Evolutionary conservation across 345 rosid species (phyloP), one percentile per base, ranked within the genome.

Genomic region (Melastoma malabathricum): DNA sequence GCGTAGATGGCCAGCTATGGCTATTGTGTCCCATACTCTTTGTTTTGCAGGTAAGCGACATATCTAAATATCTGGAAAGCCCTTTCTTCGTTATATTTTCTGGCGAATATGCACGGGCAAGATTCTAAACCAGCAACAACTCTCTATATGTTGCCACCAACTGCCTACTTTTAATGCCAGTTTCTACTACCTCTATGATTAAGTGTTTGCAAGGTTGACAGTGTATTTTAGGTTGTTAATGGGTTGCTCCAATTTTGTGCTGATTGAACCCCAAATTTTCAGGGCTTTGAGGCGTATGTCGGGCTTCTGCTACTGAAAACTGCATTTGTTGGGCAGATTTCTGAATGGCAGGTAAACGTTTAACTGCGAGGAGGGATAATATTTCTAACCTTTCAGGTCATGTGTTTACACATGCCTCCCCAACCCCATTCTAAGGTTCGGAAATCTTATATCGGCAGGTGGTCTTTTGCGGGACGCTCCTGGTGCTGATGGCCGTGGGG

Each of bases 211-310:
- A 22, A 22, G 25, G 25, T 22, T 22, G 25, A 4, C 2, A 4
- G 2, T 22, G 25, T 22, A 22, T 22, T 1, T 22, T 2, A 22
- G 25, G 4, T 51, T 15, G 44, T 31, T 34, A 16, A 8, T 51
- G 38, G 18, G 12, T 46, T 34, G 13, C 16, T 51, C 1, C 15
- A n/a, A 29, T 9, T n/a, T 68, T 57, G 50, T 54, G 41, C 25
- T 54, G 48, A 46, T 8, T 1, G 41, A 34, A 34, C 41, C 41
- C 44, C 52, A 18, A 63, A 46, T 25, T 68, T 52, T 20, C 69
- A 93, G 99, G 97, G 86, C 47, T 93, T 83, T 46, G 94, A 93
- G 78, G 97, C 94, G 52, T 93, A 85, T 53, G 85, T 88, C 38
- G 99, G 99, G 56, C 48, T 88, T 19, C 83, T 69, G 68, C 58